Conservation (phyloP, 2,329 filamentous ascomycete species). For the Ophiostoma perfectum region DNA sequence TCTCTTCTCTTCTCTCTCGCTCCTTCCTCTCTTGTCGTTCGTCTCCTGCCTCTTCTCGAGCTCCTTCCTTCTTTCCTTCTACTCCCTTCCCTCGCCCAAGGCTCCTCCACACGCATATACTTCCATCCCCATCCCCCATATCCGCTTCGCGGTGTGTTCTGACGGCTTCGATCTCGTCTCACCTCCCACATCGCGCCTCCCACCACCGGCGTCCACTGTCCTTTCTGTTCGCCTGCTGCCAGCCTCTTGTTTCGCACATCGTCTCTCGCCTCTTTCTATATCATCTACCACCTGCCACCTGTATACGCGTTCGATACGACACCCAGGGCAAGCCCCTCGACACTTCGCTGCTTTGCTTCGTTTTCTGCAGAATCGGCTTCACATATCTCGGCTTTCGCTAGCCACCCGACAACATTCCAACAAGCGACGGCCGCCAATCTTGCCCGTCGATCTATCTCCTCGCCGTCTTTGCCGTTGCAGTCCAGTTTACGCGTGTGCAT, state of each 20-base stretch:
- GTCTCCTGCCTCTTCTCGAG: background rate
- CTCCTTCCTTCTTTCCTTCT: background rate
- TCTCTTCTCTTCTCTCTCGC: background rate
- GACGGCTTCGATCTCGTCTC: background rate
- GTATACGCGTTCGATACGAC: slow-evolving; percentile 2
- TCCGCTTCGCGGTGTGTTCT: slow-evolving; percentile 1
- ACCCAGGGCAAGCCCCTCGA: slow-evolving; percentile 11
- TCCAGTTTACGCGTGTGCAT: background rate
- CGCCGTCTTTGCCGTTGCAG: background rate
- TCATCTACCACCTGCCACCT: background rate
- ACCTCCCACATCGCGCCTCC: background rate
- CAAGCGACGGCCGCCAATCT: background rate
- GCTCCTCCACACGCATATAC: background rate
- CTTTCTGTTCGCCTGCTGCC: background rate
- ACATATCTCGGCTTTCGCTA: too few species aligned
- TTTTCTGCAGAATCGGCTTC: background rate
- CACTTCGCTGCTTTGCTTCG: background rate
- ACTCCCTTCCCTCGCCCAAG: background rate
- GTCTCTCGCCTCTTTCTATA: background rate
- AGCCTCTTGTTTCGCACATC: background rate
- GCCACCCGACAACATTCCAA: slow-evolving; percentile 8
- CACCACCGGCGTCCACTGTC: background rate
- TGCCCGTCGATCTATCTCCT: background rate
- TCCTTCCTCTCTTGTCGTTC: slow-evolving; percentile 1
- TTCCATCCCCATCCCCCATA: background rate